Evolutionary conservation across 352 stramenopile genomes (phyloP).

Genomic region (Phytophthora colocasiae): DNA sequence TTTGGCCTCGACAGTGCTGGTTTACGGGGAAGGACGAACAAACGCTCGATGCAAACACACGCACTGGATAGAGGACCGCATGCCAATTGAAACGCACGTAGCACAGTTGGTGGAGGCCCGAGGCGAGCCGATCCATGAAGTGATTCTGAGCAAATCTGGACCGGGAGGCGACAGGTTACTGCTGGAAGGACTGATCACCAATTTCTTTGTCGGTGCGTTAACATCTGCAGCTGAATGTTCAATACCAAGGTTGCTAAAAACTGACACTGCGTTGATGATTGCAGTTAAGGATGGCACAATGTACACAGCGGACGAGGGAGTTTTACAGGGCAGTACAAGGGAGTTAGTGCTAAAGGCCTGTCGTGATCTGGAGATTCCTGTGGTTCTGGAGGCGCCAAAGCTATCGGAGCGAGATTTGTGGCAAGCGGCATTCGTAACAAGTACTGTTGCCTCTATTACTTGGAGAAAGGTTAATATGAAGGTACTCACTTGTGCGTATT

Average conservation of each 20-base stretch:
- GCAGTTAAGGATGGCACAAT: constrained; percentile 54
- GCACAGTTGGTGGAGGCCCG: constrained; percentile 24
- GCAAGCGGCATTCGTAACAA: constrained; percentile 81
- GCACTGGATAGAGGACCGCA: constrained; percentile 69
- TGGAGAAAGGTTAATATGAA: neutral
- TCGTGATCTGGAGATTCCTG: constrained; percentile 56
- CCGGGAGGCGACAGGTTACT: constrained; percentile 41
- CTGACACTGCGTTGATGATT: constrained; percentile 6
- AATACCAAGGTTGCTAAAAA: neutral
- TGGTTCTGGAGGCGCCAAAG: constrained; percentile 59
- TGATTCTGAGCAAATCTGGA: constrained; percentile 48
- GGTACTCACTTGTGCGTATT: constrained; percentile 5
- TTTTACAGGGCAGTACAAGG: constrained; percentile 70
- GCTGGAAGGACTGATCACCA: constrained; percentile 81
- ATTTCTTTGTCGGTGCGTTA: constrained; percentile 77
- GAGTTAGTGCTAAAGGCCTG: constrained; percentile 72
- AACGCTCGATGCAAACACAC: constrained; percentile 76
- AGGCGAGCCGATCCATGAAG: constrained; percentile 56
- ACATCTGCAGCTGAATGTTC: neutral
- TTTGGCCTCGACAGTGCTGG: constrained; percentile 49
- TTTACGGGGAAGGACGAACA: constrained; percentile 51
- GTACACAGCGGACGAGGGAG: constrained; percentile 49
- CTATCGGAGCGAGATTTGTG: constrained; percentile 60
- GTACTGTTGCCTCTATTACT: constrained; percentile 30
- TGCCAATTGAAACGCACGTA: constrained; percentile 52